These are phyloP conservation scores for Trichoderma gracile DNA, from an alignment of 2,329 filamentous ascomycete genomes.

Conservation along the genomic window DNA sequence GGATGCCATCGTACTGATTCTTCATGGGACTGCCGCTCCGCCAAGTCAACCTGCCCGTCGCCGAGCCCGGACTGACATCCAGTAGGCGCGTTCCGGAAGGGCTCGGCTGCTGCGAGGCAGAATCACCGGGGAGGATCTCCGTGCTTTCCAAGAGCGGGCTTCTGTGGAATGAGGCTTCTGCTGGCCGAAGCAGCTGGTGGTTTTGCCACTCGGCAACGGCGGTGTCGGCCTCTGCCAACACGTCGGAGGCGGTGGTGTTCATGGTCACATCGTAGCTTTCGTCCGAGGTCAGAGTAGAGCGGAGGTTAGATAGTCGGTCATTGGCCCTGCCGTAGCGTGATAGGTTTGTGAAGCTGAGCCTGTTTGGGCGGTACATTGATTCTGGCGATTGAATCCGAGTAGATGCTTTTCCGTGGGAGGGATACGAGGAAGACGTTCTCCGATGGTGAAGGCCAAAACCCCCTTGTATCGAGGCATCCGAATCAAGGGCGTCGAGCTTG, in stretches of 20 bases:
- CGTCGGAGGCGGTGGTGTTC: conserved; percentile 29
- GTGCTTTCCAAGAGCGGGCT: conserved; percentile 35
- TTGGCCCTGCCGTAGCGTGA: conserved; percentile 36
- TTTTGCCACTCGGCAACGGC: conserved; percentile 35
- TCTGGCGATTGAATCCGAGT: conserved; percentile 36
- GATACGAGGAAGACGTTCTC: conserved; percentile 40
- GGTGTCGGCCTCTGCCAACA: conserved; percentile 33
- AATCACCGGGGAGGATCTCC: conserved; percentile 33
- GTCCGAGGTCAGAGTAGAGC: conserved; percentile 28
- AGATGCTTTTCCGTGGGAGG: conserved; percentile 30
- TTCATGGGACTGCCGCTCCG: conserved; percentile 26
- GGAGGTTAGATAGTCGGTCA: conserved; percentile 36
- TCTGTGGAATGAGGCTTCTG: conserved; percentile 31
- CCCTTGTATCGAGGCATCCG: background rate
- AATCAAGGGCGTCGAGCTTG: conserved; percentile 3
- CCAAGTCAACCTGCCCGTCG: background rate
- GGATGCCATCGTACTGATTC: conserved; percentile 32
- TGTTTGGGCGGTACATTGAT: conserved; percentile 29
- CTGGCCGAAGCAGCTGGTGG: conserved; percentile 29
- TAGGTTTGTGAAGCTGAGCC: conserved; percentile 36
- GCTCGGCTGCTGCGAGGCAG: conserved; percentile 28
- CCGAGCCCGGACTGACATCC: background rate
- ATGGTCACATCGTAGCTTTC: conserved; percentile 19
- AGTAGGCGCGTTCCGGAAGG: background rate
- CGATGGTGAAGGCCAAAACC: conserved; percentile 25